These are phyloP conservation scores for Voacanga thouarsii DNA, from an alignment of 257 asterid genomes.

Conservation along the genomic window DNA sequence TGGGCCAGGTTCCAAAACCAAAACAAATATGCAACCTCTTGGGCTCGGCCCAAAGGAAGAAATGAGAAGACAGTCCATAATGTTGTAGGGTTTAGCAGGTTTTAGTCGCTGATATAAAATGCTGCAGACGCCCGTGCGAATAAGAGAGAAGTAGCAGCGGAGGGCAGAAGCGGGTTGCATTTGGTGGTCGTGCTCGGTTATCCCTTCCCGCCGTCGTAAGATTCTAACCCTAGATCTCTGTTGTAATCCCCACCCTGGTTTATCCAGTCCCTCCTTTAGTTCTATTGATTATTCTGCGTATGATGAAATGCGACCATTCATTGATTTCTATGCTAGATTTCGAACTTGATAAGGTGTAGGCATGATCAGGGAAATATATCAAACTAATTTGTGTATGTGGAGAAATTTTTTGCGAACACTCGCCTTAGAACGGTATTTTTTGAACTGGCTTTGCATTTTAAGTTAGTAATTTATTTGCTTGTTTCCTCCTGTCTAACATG, in stretches of 20 bases:
- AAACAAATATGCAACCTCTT: neutral
- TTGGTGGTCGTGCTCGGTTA: neutral
- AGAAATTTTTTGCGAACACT: neutral
- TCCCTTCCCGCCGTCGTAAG: neutral
- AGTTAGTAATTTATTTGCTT: too few species aligned
- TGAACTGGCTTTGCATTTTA: too few species aligned
- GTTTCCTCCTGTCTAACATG: too few species aligned
- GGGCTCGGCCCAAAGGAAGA: neutral
- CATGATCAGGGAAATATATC: neutral
- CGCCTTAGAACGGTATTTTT: neutral
- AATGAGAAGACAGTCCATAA: neutral
- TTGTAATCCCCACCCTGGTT: neutral
- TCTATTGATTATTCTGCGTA: neutral
- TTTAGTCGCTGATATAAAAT: neutral
- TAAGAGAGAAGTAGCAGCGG: neutral
- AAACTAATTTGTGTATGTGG: neutral
- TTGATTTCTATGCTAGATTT: neutral
- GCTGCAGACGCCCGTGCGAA: neutral
- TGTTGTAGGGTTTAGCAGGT: slow-evolving; percentile 1
- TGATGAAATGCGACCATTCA: neutral
- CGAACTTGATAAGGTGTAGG: neutral
- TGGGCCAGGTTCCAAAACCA: neutral
- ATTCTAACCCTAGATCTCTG: neutral
- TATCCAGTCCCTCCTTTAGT: neutral
- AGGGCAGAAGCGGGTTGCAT: neutral